These are phyloP conservation scores for Pseudogymnoascus sp. DNA, from an alignment of 2,329 filamentous ascomycete genomes.

Conservation along the genomic window DNA sequence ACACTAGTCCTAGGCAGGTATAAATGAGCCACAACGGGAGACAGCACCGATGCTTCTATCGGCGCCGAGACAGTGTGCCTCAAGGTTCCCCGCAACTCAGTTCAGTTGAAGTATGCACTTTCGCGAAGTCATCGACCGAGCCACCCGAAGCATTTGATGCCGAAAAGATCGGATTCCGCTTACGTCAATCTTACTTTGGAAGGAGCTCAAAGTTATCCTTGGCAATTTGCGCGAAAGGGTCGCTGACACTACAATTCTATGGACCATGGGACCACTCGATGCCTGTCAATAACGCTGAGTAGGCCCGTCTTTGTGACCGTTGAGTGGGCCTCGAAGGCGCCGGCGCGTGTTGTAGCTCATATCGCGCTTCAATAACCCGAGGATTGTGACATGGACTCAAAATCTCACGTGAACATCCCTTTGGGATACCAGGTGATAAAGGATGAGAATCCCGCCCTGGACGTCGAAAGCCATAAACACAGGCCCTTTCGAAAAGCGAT, in stretches of 20 bases:
- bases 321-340: background rate
- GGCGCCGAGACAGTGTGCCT: background rate
- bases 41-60: background rate
- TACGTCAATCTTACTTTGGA: background rate
- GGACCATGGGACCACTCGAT: background rate
- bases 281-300: background rate
- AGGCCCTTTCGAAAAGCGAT: background rate
- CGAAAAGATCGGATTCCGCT: background rate
- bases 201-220: background rate
- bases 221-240: background rate
- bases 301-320: background rate
- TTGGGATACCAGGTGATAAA: background rate
- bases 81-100: conserved; percentile 4
- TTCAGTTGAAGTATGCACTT: background rate
- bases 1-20: background rate
- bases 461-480: background rate
- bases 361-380: conserved; percentile 3
- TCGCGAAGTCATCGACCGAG: background rate
- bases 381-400: background rate
- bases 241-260: background rate
- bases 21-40: background rate
- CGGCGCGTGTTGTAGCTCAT: background rate
- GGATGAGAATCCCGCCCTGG: background rate
- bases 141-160: background rate
- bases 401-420: background rate